Percentiles rank a stretch among this genome's conserved stretches.
These are phyloP conservation scores for Petrea volubilis DNA, from an alignment of 257 asterid genomes.

Conservation along the genomic window DNA sequence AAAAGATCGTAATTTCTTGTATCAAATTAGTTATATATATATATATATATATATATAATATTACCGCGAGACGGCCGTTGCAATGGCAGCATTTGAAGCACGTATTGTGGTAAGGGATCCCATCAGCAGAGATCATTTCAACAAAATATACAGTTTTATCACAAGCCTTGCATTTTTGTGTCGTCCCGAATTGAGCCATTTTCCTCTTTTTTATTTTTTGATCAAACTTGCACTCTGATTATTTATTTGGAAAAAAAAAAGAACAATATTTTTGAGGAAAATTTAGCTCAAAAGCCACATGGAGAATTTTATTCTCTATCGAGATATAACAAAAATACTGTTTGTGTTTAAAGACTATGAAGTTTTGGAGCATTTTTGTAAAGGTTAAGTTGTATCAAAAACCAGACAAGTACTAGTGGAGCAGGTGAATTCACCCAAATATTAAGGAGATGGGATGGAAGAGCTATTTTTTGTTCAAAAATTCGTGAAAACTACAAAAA, in stretches of 20 bases:
- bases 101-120: constrained; percentile 53
- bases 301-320: background rate
- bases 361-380: background rate
- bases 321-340: background rate
- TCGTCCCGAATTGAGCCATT: constrained; percentile 32
- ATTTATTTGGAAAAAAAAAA: background rate
- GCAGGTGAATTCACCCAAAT: constrained; percentile 26
- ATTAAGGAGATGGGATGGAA: constrained; percentile 35
- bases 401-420: constrained; percentile 27
- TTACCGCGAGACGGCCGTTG: constrained; percentile 58
- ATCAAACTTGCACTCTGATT: background rate
- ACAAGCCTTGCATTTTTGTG: constrained; percentile 61
- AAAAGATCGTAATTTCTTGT: too few species aligned
- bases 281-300: background rate
- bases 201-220: background rate
- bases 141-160: constrained; percentile 62
- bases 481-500: background rate
- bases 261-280: background rate
- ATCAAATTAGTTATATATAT: too few species aligned
- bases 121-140: constrained; percentile 64
- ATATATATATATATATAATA: background rate
- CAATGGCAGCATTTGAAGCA: constrained; percentile 71
- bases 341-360: background rate
- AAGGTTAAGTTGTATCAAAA: constrained; percentile 8
- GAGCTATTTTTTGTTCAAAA: constrained; percentile 16